Evolutionary conservation across 345 rosid species (phyloP).

Genomic region (Barbarea vulgaris): DNA sequence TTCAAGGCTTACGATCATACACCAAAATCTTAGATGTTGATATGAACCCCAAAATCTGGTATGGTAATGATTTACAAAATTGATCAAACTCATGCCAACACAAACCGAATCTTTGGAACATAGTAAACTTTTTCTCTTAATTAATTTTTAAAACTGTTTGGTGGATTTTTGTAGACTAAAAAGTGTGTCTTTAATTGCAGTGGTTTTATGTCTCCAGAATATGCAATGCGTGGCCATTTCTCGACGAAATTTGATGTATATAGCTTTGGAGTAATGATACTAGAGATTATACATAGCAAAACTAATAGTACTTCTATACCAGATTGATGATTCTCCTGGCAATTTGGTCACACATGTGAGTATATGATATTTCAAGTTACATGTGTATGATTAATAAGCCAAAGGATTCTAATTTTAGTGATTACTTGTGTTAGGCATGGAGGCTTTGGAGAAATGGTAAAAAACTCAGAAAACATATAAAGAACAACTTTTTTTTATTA

Average conservation of each 20-base stretch:
- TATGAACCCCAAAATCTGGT: slow-evolving; percentile 57
- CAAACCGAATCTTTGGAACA: slow-evolving; percentile 53
- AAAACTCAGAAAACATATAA: too few species aligned
- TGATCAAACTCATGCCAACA: slow-evolving; percentile 39
- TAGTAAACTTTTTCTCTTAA: slow-evolving; percentile 5
- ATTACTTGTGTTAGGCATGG: slow-evolving; percentile 23
- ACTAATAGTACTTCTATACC: neutral
- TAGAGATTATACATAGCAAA: slow-evolving; percentile 14
- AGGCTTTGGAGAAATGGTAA: slow-evolving; percentile 27
- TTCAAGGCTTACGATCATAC: slow-evolving; percentile 25
- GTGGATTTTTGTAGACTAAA: neutral
- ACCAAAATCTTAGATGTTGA: slow-evolving; percentile 20
- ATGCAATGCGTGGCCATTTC: slow-evolving; percentile 9
- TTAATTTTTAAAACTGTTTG: neutral
- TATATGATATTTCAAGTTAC: neutral
- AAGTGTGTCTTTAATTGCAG: slow-evolving; percentile 17
- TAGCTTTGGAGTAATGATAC: slow-evolving; percentile 28
- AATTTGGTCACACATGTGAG: slow-evolving; percentile 44
- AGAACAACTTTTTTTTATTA: too few species aligned
- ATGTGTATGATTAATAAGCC: neutral
- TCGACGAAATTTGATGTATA: slow-evolving; percentile 32
- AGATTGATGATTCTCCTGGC: slow-evolving; percentile 1
- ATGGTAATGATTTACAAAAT: slow-evolving; percentile 49
- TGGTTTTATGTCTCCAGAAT: slow-evolving; percentile 44
- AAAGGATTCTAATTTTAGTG: too few species aligned